Evolutionary conservation across 2,329 filamentous ascomycete species (phyloP).

Genomic region (Colletotrichum tanaceti): DNA sequence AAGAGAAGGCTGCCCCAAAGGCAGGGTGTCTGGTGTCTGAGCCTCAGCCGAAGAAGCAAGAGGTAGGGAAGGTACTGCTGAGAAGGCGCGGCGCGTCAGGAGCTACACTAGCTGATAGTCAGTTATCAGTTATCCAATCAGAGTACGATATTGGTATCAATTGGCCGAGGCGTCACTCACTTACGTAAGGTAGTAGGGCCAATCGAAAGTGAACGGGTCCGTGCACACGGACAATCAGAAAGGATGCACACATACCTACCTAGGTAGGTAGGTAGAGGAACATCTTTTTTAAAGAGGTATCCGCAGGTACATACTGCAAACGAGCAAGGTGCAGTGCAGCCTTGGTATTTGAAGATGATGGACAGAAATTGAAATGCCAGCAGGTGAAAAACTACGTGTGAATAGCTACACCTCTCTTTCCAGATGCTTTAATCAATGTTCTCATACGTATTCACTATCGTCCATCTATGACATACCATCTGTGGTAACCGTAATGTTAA

Average conservation of each 20-base stretch:
- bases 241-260: no score
- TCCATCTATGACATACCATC: background rate
- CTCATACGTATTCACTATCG: background rate
- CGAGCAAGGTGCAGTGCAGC: no score
- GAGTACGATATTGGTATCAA: background rate
- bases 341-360: no score
- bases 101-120: slow-evolving; percentile 4
- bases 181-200: no score
- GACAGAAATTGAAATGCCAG: no score
- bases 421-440: background rate
- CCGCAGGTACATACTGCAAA: no score
- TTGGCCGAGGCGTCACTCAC: background rate
- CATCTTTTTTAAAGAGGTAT: no score
- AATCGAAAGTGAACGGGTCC: background rate
- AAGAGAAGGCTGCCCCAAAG: background rate
- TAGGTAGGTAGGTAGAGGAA: no score
- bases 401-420: background rate
- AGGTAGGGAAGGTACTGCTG: background rate
- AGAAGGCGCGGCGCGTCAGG: background rate
- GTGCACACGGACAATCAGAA: background rate
- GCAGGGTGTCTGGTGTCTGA: background rate
- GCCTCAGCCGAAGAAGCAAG: slow-evolving; percentile 2
- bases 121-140: background rate
- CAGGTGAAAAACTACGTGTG: no score
- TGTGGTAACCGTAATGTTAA: no score